Percentiles rank a stretch among this genome's conserved stretches.
These are phyloP conservation scores for Tritrichomonas foetus DNA, from an alignment of 208 protist species.

Conservation along the genomic window DNA sequence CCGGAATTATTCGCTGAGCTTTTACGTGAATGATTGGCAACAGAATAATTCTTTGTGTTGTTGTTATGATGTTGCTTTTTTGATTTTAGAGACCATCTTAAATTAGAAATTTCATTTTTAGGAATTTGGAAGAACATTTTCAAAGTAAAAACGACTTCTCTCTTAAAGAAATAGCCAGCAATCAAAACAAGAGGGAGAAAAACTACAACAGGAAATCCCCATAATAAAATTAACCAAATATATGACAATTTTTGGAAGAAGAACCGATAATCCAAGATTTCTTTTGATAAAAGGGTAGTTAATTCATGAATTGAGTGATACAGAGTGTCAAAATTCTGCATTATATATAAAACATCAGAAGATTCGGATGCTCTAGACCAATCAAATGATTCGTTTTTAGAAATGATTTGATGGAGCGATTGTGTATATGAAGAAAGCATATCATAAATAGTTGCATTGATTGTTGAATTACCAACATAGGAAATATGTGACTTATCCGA, in stretches of 20 bases:
- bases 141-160: neutral
- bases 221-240: neutral
- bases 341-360: neutral
- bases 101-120: neutral
- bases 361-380: too few species aligned
- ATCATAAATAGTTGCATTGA: neutral
- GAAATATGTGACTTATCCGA: neutral
- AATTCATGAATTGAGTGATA: neutral
- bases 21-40: too few species aligned
- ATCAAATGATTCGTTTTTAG: neutral
- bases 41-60: too few species aligned
- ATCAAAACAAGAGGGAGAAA: neutral
- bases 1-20: neutral
- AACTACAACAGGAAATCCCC: neutral
- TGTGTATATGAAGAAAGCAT: too few species aligned
- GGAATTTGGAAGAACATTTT: neutral
- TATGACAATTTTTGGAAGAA: neutral
- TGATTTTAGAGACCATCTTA: neutral
- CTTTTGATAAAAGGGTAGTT: neutral
- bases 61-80: too few species aligned
- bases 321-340: neutral
- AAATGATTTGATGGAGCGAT: neutral
- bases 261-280: neutral
- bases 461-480: too few species aligned
- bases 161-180: neutral